These are phyloP conservation scores for Capsicum chinense DNA, from an alignment of 257 asterid genomes.

Conservation along the genomic window DNA sequence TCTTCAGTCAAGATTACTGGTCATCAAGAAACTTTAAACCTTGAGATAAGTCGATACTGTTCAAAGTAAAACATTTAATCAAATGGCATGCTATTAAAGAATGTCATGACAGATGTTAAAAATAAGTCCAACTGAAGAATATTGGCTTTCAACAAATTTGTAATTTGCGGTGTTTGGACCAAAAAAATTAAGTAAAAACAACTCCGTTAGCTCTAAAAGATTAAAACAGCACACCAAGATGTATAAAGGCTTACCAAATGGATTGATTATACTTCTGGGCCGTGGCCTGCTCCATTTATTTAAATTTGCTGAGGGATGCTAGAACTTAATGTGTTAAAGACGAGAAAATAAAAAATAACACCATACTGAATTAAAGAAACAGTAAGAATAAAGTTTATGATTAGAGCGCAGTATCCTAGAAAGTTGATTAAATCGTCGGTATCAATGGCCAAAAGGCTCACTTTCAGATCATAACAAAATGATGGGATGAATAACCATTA, in stretches of 20 bases:
- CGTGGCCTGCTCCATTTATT: no score
- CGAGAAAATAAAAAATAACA: not conserved
- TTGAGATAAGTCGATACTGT: no score
- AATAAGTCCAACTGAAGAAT: no score
- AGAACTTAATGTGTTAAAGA: not conserved
- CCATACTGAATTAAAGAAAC: not conserved
- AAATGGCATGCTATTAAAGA: no score
- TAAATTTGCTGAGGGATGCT: no score
- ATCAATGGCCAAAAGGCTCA: not conserved
- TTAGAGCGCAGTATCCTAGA: not conserved
- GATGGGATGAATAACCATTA: not conserved
- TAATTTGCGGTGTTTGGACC: no score
- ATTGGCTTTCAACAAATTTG: no score
- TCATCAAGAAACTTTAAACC: no score
- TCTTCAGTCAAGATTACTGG: no score
- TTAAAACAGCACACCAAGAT: not conserved
- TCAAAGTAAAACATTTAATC: no score
- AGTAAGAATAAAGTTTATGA: not conserved
- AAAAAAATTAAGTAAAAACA: no score
- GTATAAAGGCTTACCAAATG: not conserved
- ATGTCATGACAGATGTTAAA: no score
- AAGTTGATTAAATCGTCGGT: not conserved
- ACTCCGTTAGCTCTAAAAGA: not conserved
- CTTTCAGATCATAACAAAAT: not conserved
- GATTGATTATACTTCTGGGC: not conserved